Base-by-base conservation (phyloP, 129 eudicot genomes). In the Flaveria linearis region DNA sequence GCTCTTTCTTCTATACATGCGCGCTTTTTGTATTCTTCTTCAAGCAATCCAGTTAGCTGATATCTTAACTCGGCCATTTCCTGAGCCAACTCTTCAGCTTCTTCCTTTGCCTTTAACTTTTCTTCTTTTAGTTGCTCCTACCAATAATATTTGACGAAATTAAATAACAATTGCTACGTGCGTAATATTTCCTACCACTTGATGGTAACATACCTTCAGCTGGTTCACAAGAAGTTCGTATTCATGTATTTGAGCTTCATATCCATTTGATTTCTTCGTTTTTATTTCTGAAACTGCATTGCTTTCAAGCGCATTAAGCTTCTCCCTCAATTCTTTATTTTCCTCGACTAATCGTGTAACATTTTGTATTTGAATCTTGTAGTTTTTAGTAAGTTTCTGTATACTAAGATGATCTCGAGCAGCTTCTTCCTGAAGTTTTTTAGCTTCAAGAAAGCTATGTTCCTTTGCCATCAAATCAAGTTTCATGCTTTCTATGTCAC, bases 41-140 rank as follows among this genome's bases (percentile, higher is more conserved):
- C 98, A 65, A 93, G 97, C 87, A 82, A 84, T 61, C 87, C 86
- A 30, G 97, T 87, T 52, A 93, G 50, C 52, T 90, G 93, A 73
- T 90, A 93, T 81, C 98, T 80, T 71, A 93, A 83, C 78, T 93
- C 98, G 3, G 98, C 98, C 98, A 93, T 93, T 87, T 90, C 98
- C 57, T 93, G 98, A 80, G 96, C 89, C 55, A 93, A 83, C 76
- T 93, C 97, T 68, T 90, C 98, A 17, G 92, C 93, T 78, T 93
- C 97, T 85, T 93, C 98, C 69, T 84, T 88, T 6, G 97, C 89
- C 84, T 89, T 93, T n/a, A 78, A 55, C 64, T 80, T 93, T 77
- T 88, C 89, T 17, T 79, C 86, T 79, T 81, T 88, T 39, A 93
- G 57, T 81, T 90, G 93, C 72, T 85, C 91, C 96, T 91, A 80